Evolutionary conservation across 768 basidiomycete species (phyloP), one percentile per base, ranked within the genome.

Genomic region (Tremella yokohamensis): DNA sequence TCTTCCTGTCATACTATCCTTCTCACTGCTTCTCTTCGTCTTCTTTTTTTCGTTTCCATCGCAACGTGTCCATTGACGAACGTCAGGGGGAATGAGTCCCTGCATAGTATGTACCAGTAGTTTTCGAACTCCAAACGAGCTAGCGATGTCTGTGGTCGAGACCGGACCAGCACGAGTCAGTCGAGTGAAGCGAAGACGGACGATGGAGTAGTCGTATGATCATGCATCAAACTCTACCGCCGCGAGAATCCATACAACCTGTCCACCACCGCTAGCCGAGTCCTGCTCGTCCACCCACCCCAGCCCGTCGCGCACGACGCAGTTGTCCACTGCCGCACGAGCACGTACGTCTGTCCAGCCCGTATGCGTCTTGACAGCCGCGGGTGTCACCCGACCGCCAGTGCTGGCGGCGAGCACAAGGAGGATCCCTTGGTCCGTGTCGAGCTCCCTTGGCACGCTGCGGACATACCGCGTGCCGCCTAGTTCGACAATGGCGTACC

Each of bases 281-380:
- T 45, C 42, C 76, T 96, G 91, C 22, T 89, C 86, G 69, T 99
- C 96, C 26, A 98, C 72, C 96, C 96, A 99, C 58, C 90, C 93
- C 22, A 94, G 79, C 1, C 93, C 94, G 62, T 98, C 92, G 24
- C 87, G 81, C 61, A 90, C 80, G 13, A 93, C 82, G 85, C 94
- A 92, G 61, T 93, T 92, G 67, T 91, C 86, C 67, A 98, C 76
- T 1, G 87, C 92, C 11, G 84, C 82, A 49, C 82, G 80, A 3
- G 88, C 87, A 24, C 96, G 82, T 37, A 88, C 87, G 49, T 81
- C 75, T 1, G 84, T 84, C 96, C 96, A 99, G 3, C 84, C 86
- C 15, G 83, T 84, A 52, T 68, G 53, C 8, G 72, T 68, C 45
- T 87, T 81, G 24, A 93, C 77, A 39, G 81, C 75, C 16, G 83